Evolutionary conservation across 805 yeast species (phyloP).

Genomic region (Ogataea wickerhamii): DNA sequence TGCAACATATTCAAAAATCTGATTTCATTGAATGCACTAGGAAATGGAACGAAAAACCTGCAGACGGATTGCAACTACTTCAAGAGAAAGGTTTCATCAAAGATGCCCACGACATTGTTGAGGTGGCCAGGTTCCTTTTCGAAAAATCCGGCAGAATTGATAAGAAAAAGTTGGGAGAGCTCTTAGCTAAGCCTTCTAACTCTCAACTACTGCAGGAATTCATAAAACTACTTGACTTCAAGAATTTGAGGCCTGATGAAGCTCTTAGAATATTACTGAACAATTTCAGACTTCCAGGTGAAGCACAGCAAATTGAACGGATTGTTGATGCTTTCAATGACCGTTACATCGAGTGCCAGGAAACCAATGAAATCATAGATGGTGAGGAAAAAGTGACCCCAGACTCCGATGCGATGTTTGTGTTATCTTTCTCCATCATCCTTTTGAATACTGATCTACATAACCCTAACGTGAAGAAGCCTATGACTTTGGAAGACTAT

Average conservation of each 20-base stretch:
- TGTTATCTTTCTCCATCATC: constrained; percentile 86
- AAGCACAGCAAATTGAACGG: constrained; percentile 93
- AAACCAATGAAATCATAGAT: constrained; percentile 17
- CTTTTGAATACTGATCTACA: constrained; percentile 93
- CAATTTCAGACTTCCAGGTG: constrained; percentile 92
- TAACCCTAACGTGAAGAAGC: constrained; percentile 87
- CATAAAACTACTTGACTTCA: constrained; percentile 69
- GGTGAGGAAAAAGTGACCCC: constrained; percentile 56
- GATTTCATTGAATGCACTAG: constrained; percentile 74
- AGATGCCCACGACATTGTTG: constrained; percentile 44
- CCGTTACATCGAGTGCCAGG: constrained; percentile 60
- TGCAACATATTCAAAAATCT: constrained; percentile 56
- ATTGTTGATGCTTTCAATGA: constrained; percentile 83
- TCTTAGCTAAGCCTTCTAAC: constrained; percentile 73
- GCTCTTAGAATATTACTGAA: constrained; percentile 80
- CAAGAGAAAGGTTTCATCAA: constrained; percentile 63
- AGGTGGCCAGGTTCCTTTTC: constrained; percentile 72
- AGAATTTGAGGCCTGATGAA: constrained; percentile 82
- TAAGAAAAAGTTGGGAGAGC: constrained; percentile 85
- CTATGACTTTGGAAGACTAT: constrained; percentile 85
- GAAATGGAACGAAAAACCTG: constrained; percentile 73
- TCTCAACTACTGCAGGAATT: constrained; percentile 57
- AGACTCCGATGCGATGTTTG: constrained; percentile 81
- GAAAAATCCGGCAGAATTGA: constrained; percentile 78
- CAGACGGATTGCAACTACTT: constrained; percentile 64